Conservation (phyloP, 768 basidiomycete genomes). For the Agrocybe chaxingu region DNA sequence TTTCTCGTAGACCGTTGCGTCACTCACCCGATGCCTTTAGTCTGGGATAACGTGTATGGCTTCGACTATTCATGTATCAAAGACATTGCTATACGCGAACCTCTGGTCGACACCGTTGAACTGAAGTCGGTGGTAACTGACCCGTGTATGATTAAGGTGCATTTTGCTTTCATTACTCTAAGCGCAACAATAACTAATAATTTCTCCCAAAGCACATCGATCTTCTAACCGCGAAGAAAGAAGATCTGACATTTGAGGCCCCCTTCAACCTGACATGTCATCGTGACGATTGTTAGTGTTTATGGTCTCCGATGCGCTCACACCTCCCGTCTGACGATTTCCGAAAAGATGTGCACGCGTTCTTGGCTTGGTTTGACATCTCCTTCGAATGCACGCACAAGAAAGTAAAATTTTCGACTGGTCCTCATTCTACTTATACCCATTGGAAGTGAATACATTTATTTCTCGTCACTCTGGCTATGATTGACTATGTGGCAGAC, state of each 20-base stretch:
- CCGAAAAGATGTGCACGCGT: constrained; percentile 83
- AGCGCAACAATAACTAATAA: background rate
- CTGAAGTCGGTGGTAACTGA: constrained; percentile 92
- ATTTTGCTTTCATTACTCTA: constrained; percentile 9
- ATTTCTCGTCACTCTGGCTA: background rate
- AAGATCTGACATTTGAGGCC: constrained; percentile 84
- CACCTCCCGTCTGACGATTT: constrained; percentile 4
- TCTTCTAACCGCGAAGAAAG: constrained; percentile 88
- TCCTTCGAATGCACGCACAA: constrained; percentile 95
- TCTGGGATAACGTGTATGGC: constrained; percentile 99
- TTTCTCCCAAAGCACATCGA: constrained; percentile 68
- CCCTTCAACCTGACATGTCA: constrained; percentile 80
- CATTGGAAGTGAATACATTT: constrained; percentile 82
- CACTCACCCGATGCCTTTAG: constrained; percentile 37
- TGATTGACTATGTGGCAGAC: constrained; percentile 39
- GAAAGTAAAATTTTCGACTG: constrained; percentile 93
- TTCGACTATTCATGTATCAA: constrained; percentile 99
- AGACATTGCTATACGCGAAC: constrained; percentile 94
- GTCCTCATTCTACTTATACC: constrained; percentile 94
- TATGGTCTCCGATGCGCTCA: background rate
- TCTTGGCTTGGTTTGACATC: constrained; percentile 99
- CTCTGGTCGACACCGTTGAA: constrained; percentile 98
- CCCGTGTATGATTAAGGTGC: constrained; percentile 84
- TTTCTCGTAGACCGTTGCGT: constrained; percentile 1
- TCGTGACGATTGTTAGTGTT: constrained; percentile 81